Evolutionary conservation across 768 basidiomycete genomes (phyloP), one percentile per base, ranked within the genome.

Genomic region (Galerina marginata): DNA sequence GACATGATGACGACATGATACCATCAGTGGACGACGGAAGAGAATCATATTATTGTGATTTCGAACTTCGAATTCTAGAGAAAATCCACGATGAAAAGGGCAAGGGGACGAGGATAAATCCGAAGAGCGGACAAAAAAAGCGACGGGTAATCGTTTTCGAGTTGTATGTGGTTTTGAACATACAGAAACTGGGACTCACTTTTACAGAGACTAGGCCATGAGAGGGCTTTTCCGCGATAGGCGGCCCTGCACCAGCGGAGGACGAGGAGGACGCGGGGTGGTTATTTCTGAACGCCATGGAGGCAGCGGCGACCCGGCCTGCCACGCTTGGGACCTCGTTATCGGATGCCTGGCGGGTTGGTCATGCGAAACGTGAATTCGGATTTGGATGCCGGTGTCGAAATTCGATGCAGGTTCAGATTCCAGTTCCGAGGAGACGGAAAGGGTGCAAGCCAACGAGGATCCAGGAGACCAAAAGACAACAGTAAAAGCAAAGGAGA

Each of bases 251-350:
- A 33, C 29, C 29, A 33, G 29, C 57, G 74, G 71, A 53, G 73
- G 67, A 36, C 46, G 60, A 40, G 12, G 65, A 48, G 47, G 68
- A 46, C 42, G 61, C 37, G 39, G 61, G 50, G 50, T 58, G 57
- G 67, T 61, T 62, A 64, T 66, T 67, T 57, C 65, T 66, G 52
- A 66, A 64, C 39, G 74, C 72, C 16, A 33, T 33, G 29, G 85
- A 79, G 3, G 85, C 83, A 5, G 87, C 85, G 1, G 87, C 86
- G 33, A 89, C 80, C 25, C 86, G 81, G 6, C 86, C 86, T 38
- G 82, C 72, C 9, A 81, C 77, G 51, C 70, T 77, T 20, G 68
- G 69, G 9, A 78, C 64, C 48, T 83, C 81, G 37, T 75, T 76
- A 62, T 79, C 79, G 52, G 70, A 65, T 45, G 75, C 74, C 79